Conservation (phyloP, 2,329 filamentous ascomycete species). For the Pyrenophora seminiperda region DNA sequence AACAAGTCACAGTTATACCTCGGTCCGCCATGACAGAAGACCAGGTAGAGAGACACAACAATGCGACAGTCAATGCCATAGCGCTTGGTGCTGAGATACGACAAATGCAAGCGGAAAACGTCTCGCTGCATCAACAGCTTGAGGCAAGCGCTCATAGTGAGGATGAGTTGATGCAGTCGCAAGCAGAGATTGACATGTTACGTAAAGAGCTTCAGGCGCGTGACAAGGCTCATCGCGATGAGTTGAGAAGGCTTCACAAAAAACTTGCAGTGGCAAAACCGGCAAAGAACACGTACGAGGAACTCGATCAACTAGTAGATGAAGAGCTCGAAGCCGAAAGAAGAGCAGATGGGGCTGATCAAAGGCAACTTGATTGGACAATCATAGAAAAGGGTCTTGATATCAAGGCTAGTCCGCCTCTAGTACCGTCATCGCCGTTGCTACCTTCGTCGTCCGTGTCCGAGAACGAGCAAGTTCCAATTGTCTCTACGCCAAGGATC, state of each 20-base stretch:
- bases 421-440: not conserved
- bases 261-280: too few relatives aligned
- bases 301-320: not conserved
- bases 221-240: too few relatives aligned
- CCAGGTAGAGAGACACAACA: not conserved
- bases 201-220: too few relatives aligned
- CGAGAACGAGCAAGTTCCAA: too few relatives aligned
- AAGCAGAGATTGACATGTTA: too few relatives aligned
- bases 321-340: not conserved
- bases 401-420: not conserved
- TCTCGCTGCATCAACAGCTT: not conserved
- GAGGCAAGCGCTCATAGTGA: not conserved
- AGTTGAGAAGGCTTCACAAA: too few relatives aligned
- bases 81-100: not conserved
- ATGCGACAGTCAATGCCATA: not conserved
- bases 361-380: not conserved
- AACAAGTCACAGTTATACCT: too few relatives aligned
- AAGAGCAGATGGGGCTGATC: not conserved
- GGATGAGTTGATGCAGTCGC: too few relatives aligned
- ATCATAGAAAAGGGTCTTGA: not conserved
- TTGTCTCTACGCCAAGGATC: too few relatives aligned
- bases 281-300: not conserved
- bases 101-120: not conserved
- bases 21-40: not conserved
- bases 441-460: too few relatives aligned